Percentiles rank a stretch among this genome's conserved stretches.
phyloP scores from a whole-genome alignment of 1,139 yeast genomes.

The Saccharomycopsis crataegensis region DNA sequence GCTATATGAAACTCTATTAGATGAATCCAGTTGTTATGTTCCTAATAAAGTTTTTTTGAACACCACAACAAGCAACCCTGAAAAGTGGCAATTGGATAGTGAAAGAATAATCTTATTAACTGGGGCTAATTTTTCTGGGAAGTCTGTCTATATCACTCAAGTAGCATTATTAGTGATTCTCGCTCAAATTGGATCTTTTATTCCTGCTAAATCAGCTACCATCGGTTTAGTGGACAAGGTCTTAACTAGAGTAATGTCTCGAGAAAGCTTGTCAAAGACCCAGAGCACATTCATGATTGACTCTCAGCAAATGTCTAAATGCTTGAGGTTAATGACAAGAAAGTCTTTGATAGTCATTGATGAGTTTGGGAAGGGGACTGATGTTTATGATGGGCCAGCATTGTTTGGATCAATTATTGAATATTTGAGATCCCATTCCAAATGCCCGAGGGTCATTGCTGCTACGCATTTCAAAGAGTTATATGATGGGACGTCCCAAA shows the following conservation, averaged over 20 bases:
- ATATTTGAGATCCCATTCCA: constrained; percentile 32
- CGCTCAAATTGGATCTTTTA: constrained; percentile 43
- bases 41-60: constrained; percentile 31
- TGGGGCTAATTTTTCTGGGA: constrained; percentile 49
- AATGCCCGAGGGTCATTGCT: constrained; percentile 31
- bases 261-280: constrained; percentile 34
- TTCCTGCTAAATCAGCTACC: constrained; percentile 38
- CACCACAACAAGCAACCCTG: constrained; percentile 19
- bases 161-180: constrained; percentile 36
- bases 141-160: constrained; percentile 39
- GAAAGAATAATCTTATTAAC: constrained; percentile 31
- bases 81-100: not conserved
- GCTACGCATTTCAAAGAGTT: constrained; percentile 41
- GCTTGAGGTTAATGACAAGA: constrained; percentile 66
- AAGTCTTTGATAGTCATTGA: constrained; percentile 81
- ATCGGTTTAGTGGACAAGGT: constrained; percentile 39
- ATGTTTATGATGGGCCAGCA: constrained; percentile 96
- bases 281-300: constrained; percentile 43
- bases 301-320: constrained; percentile 65
- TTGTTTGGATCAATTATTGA: constrained; percentile 95
- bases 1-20: constrained; percentile 32
- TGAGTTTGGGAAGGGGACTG: constrained; percentile 95
- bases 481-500: constrained; percentile 24
- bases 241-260: constrained; percentile 35
- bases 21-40: constrained; percentile 25